These are phyloP conservation scores for Fereydounia khargensis DNA, from an alignment of 1,284 basidiomycete species.

Conservation along the genomic window DNA sequence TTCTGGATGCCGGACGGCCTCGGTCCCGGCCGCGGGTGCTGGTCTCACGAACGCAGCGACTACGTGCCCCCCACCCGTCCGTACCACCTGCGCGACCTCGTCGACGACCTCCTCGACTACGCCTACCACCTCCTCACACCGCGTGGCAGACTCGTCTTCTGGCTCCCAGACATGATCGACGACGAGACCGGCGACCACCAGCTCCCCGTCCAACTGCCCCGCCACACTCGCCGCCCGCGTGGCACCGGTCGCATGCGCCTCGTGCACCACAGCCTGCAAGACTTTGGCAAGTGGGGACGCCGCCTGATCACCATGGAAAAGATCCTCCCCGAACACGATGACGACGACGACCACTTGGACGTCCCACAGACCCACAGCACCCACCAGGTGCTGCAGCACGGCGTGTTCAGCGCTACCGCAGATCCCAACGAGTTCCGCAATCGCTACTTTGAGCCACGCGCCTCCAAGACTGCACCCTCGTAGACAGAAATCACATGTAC, in stretches of 20 bases:
- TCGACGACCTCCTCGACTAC: constrained; percentile 76
- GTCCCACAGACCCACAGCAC: constrained; percentile 6
- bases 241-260: constrained; percentile 31
- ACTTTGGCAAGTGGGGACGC: constrained; percentile 93
- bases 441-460: constrained; percentile 25
- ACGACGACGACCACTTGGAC: constrained; percentile 14
- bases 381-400: constrained; percentile 4
- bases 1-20: constrained; percentile 54
- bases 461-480: neutral
- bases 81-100: constrained; percentile 85
- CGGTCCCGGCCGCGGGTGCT: constrained; percentile 21
- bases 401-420: constrained; percentile 29
- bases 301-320: constrained; percentile 52
- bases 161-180: constrained; percentile 49
- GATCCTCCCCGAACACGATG: constrained; percentile 23
- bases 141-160: constrained; percentile 87
- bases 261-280: constrained; percentile 82
- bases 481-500: constrained; percentile 1
- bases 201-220: constrained; percentile 67
- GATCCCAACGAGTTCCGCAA: constrained; percentile 46
- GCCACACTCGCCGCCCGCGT: constrained; percentile 20
- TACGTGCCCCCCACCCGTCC: constrained; percentile 72
- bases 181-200: constrained; percentile 63
- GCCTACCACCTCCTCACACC: constrained; percentile 82
- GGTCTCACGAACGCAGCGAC: constrained; percentile 51